Percentiles rank a stretch among this genome's conserved stretches.
Evolutionary conservation across 345 rosid genomes (phyloP).

Genomic region (Cochlearia excelsa): DNA sequence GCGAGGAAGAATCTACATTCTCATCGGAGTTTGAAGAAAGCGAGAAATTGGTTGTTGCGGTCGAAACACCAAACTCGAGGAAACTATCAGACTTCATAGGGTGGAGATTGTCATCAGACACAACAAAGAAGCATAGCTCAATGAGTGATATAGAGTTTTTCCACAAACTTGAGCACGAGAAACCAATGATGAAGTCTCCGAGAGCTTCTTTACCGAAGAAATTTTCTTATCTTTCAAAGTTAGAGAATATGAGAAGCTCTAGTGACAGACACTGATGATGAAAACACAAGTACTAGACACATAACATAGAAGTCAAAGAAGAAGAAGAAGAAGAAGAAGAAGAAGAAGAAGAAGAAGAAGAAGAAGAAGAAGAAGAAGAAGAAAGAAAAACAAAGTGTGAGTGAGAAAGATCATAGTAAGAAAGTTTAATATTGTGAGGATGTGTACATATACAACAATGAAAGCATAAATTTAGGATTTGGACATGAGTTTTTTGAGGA

Average conservation of each 20-base stretch:
- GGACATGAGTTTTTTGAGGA: constrained; percentile 21
- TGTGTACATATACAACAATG: constrained; percentile 28
- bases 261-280: constrained; percentile 49
- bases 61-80: constrained; percentile 51
- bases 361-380: neutral
- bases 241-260: constrained; percentile 71
- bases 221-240: constrained; percentile 62
- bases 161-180: constrained; percentile 39
- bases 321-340: neutral
- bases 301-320: too few relatives aligned
- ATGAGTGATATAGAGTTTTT: constrained; percentile 34
- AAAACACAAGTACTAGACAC: neutral
- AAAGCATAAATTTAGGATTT: constrained; percentile 33
- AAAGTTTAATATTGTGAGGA: constrained; percentile 14
- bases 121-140: constrained; percentile 36
- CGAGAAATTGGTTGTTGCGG: constrained; percentile 16
- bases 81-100: constrained; percentile 82
- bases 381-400: neutral
- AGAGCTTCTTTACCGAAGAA: constrained; percentile 41
- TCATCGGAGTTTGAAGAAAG: constrained; percentile 28
- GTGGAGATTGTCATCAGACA: constrained; percentile 48
- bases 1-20: constrained; percentile 26
- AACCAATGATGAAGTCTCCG: constrained; percentile 37
- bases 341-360: neutral
- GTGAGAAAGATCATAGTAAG: neutral